Conservation (phyloP, 805 yeast species). For the Candida insectalens region DNA sequence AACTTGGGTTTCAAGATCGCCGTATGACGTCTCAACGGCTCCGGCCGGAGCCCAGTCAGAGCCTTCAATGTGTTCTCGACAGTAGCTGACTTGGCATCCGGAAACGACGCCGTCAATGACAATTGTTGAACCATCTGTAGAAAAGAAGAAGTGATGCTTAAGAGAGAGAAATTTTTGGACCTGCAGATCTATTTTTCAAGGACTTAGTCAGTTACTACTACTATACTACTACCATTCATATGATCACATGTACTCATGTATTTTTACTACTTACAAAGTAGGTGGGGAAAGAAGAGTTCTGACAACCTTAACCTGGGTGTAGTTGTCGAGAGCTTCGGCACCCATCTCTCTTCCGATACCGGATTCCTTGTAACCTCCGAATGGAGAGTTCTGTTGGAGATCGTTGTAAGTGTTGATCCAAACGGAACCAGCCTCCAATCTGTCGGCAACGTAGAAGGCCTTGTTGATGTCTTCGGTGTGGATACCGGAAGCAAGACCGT, state of each 20-base stretch:
- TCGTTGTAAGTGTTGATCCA: slow-evolving; percentile 79
- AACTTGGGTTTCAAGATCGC: slow-evolving; percentile 39
- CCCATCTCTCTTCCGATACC: slow-evolving; percentile 90
- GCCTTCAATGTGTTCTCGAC: slow-evolving; percentile 40
- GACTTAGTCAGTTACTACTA: too few relatives aligned
- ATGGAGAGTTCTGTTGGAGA: slow-evolving; percentile 67
- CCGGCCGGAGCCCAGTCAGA: slow-evolving; percentile 41
- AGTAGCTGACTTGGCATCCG: slow-evolving; percentile 31
- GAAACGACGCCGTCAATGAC: slow-evolving; percentile 35
- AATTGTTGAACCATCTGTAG: slow-evolving; percentile 49
- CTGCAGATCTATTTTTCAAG: too few relatives aligned
- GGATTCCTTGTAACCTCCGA: slow-evolving; percentile 73
- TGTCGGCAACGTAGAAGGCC: slow-evolving; percentile 54
- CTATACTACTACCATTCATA: too few relatives aligned
- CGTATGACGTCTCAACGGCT: slow-evolving; percentile 36
- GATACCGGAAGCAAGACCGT: slow-evolving; percentile 76
- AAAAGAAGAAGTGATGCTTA: background rate
- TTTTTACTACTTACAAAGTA: slow-evolving; percentile 14
- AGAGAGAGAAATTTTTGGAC: background rate
- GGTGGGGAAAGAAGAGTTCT: slow-evolving; percentile 33
- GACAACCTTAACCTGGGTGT: slow-evolving; percentile 68
- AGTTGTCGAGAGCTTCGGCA: slow-evolving; percentile 63
- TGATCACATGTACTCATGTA: too few relatives aligned
- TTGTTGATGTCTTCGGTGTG: slow-evolving; percentile 57
- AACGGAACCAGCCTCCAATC: slow-evolving; percentile 64